Evolutionary conservation across 2,329 filamentous ascomycete species (phyloP).

Genomic region (Atkinsonella hypoxylon): DNA sequence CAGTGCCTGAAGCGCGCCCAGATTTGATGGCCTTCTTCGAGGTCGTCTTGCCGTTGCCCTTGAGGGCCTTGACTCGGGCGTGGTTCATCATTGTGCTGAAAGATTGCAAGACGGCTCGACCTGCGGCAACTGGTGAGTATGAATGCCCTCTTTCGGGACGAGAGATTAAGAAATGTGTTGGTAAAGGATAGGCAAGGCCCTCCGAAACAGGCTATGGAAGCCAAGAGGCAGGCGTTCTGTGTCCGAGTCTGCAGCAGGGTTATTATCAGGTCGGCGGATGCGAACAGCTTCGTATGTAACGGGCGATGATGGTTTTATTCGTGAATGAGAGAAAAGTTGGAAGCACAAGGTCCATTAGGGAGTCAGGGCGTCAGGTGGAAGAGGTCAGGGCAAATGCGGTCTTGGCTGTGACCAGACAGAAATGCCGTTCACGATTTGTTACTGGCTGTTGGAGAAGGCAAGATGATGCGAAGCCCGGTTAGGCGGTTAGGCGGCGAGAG

Average conservation of each 20-base stretch:
- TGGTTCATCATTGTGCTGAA: slow-evolving; percentile 41
- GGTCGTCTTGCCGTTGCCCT: slow-evolving; percentile 58
- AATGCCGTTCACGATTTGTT: not conserved
- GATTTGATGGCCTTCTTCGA: slow-evolving; percentile 54
- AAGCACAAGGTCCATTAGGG: slow-evolving; percentile 5
- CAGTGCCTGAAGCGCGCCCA: slow-evolving; percentile 43
- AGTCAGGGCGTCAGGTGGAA: not conserved
- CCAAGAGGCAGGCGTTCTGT: not conserved
- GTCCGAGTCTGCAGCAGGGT: not conserved
- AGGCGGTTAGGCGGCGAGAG: not conserved
- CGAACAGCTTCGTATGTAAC: not conserved
- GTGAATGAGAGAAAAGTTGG: not conserved
- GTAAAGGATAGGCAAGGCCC: not conserved
- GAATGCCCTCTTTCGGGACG: not conserved
- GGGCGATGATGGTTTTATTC: not conserved
- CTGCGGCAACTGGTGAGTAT: not conserved
- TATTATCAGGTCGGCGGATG: slow-evolving; percentile 3
- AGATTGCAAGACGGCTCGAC: not conserved
- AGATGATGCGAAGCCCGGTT: not conserved
- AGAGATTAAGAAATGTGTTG: no score
- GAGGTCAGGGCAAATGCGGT: not conserved
- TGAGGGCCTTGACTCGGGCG: slow-evolving; percentile 54
- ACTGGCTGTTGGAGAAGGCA: not conserved
- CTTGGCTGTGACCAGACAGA: not conserved
- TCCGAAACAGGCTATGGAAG: not conserved